These are phyloP conservation scores for Barnettozyma sucrosica DNA, from an alignment of 805 yeast species.

Conservation along the genomic window DNA sequence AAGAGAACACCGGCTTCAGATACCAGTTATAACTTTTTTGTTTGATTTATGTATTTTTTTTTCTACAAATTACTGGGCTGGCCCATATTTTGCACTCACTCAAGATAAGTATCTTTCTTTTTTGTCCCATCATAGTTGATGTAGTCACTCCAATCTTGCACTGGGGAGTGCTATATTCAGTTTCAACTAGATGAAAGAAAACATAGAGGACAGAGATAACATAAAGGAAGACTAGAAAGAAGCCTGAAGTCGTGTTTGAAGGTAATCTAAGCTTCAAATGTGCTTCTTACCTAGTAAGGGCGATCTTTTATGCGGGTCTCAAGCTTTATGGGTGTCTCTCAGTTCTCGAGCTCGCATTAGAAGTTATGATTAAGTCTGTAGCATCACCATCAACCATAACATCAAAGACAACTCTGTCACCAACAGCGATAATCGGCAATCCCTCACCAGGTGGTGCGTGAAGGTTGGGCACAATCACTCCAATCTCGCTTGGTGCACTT, in stretches of 20 bases:
- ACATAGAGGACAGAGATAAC: neutral
- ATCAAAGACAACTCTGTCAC: neutral
- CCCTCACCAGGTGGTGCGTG: neutral
- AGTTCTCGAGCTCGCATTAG: neutral
- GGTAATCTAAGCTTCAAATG: neutral
- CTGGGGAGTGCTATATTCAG: neutral
- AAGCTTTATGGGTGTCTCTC: neutral
- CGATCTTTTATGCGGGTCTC: neutral
- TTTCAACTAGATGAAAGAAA: neutral
- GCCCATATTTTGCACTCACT: neutral
- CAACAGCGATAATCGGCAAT: neutral
- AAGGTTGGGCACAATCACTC: neutral
- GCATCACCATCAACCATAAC: neutral
- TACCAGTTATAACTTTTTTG: conserved; percentile 1
- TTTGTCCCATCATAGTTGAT: neutral
- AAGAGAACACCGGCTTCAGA: conserved; percentile 7
- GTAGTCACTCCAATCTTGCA: neutral
- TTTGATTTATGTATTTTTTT: no score
- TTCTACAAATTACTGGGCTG: neutral
- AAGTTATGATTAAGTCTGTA: neutral
- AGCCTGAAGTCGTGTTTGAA: neutral
- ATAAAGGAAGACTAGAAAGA: neutral
- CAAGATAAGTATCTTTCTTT: neutral
- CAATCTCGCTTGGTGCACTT: neutral
- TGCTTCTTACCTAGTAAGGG: neutral